phyloP scores from a whole-genome alignment of 2,329 filamentous ascomycete species.

The Hymenoscyphus infarciens region DNA sequence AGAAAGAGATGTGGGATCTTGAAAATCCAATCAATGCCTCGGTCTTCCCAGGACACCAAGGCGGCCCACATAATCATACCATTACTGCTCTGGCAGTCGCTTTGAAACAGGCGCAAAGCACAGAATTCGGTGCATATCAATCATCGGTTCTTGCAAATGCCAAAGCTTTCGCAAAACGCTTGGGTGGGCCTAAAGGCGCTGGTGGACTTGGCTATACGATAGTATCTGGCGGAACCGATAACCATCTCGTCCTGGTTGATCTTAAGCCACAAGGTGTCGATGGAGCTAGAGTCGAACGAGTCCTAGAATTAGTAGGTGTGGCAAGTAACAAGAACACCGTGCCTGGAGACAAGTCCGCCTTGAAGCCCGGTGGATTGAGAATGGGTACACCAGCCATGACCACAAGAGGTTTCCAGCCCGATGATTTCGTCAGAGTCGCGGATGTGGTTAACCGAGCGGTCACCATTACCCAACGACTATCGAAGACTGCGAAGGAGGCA shows the following conservation, averaged over 20 bases:
- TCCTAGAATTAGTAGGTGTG: constrained; percentile 88
- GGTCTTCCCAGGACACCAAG: constrained; percentile 97
- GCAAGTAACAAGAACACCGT: constrained; percentile 99
- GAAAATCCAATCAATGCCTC: constrained; percentile 92
- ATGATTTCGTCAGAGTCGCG: constrained; percentile 83
- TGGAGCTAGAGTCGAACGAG: constrained; percentile 82
- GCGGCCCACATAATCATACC: constrained; percentile 97
- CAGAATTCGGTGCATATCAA: constrained; percentile 92
- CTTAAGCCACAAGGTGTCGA: constrained; percentile 86
- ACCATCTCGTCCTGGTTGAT: constrained; percentile 91
- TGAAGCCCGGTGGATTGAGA: constrained; percentile 88
- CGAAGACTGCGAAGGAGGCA: constrained; percentile 68
- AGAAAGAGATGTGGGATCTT: constrained; percentile 83
- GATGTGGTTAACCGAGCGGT: constrained; percentile 84
- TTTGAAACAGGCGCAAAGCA: constrained; percentile 84
- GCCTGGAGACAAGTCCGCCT: constrained; percentile 87
- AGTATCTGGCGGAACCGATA: constrained; percentile 92
- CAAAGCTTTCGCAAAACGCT: constrained; percentile 72
- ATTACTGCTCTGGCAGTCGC: constrained; percentile 94
- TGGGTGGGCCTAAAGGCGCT: constrained; percentile 62
- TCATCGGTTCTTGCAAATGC: constrained; percentile 86
- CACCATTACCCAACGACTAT: constrained; percentile 70
- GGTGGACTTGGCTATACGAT: constrained; percentile 81
- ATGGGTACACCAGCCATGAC: constrained; percentile 98
- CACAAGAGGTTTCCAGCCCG: constrained; percentile 83